Base-by-base conservation (phyloP, 1,284 basidiomycete genomes). In the Prillingera fragicola region DNA sequence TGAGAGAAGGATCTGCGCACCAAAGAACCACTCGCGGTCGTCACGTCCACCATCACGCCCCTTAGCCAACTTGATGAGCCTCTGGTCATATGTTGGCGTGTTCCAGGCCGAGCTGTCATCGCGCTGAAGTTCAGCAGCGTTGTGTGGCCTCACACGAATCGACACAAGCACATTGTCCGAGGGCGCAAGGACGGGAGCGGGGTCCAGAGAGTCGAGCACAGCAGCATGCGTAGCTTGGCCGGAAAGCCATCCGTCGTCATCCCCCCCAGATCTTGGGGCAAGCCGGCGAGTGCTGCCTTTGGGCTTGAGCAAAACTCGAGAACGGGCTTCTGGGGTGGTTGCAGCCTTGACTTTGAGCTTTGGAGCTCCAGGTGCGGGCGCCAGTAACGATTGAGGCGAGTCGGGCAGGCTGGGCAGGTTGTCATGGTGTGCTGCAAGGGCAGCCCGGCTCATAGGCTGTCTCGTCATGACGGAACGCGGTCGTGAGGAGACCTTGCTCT, bases 141-240 rank as follows among this genome's bases (percentile, higher is more conserved):
- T 73, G 8, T 77, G 77, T 2, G 87, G 85, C 35, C 84, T 82
- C 13, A 89, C 77, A 56, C 86, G 76, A 52, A 92, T 78, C 19
- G 87, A 88, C 12, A 92, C 88, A 61, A 89, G 80, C 21, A 91
- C 88, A 57, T 89, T 88, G 64, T 91, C 87, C 14, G 56, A 58
- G 38, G 56, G 55, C 2, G 51, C 62, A 26, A 54, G 45, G 7
- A 18, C 29, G 6, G 46, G 43, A 8, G 43, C 33, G 0, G 48
- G 43, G 18, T 52, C 50, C 33, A 52, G 41, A 15, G 22, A 21
- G 18, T 52, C 50, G 7, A 52, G 50, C 10, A 52, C 37, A 15
- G 44, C 42, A 12, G 42, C 50, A 27, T 39, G 41, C 41, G 32
- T 17, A 40, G 8, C 22, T 32, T 26, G 15, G 36, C 33, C 33